Base-by-base conservation (phyloP, 129 eudicot species). In the Lactuca sativa region DNA sequence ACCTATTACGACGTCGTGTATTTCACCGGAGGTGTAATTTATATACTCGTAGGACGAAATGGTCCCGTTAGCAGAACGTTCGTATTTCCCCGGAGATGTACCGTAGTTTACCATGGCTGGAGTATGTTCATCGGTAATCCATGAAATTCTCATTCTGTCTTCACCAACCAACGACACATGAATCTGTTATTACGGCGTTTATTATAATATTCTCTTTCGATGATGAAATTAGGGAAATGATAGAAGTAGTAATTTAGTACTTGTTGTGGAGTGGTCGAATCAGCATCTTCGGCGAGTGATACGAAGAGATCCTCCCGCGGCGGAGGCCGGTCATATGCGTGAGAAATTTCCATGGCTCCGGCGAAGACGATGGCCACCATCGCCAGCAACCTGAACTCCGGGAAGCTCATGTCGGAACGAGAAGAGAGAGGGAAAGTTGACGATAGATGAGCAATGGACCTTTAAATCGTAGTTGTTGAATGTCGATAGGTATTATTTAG, bases 131-230 rank as follows among this genome's bases (percentile, higher is more conserved):
- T 69, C 52, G 3, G 95, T 84, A 5, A 86, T 84, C 97, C 97
- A 90, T 64, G 96, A 59, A 66, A 89, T 77, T 74, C 92, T 73
- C 89, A 89, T 89, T 16, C 47, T 64, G 52, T 83, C 71, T 17
- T 43, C 55, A 13, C 91, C 96, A 3, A 70, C 86, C 72, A 82
- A 41, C 44, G 96, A 82, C 62, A 85, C 62, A 63, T 83, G 96
- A 41, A 88, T 89, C 96, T 88, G 73, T 54, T 38, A 38, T 9
- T 43, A 13, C 4, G 30, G n/a, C 9, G 7, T 4, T 34, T 6
- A 44, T 25, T 25, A 25, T 1, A 25, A 25, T 25, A 25, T 25
- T 25, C 30, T 25, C 2, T 25, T 25, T 25, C 21, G 30, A 25
- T 25, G 30, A 25, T 25, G 30, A 25, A 25, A 25, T 25, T 25